Base-by-base conservation (phyloP, 345 rosid genomes). In the Hypericum androsaemum region DNA sequence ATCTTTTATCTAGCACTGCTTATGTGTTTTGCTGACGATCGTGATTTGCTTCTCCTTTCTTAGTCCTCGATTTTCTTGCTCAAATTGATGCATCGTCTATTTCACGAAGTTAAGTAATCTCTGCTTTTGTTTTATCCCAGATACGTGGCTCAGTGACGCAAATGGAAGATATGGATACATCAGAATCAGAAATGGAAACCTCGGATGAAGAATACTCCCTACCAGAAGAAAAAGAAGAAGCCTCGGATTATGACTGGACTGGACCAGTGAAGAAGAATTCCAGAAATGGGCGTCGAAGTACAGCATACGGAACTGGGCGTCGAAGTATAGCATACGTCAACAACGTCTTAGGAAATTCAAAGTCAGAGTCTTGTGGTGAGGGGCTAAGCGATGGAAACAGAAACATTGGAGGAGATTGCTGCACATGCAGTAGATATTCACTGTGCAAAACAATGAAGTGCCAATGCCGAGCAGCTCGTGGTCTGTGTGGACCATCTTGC, bases 161-260 rank as follows among this genome's bases (percentile, higher is more conserved):
- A 36, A 15, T 70, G 37, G 97, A 84, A 56, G 95, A 92, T 71
- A 92, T 92, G 97, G 97, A 92, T 55, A 88, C 71, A 47, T 81
- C 95, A 12, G 85, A 77, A 3, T 82, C 95, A 8, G 96, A 87
- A 39, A 60, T 44, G 52, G 77, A 76, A 56, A 49, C 48, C 47
- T 69, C 53, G 38, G 70, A 46, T 8, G 49, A 46, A 7, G 49
- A 71, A 47, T 22, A 22, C 32, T 22, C 32, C 32, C 4, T 22
- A 22, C 32, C 32, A 22, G 63, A 62, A 28, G 62, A 52, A 51
- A 58, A 57, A 28, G 56, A 58, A 62, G 68, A 55, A 8, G 50
- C 43, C 10, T 54, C 66, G 10, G 89, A 68, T 40, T 56, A 71
- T 43, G 96, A 84, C 6, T 85, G 86, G 86, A 72, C 68, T 42